These are phyloP conservation scores for Neoboletus brunneissimus DNA, from an alignment of 768 basidiomycete genomes.

Conservation along the genomic window DNA sequence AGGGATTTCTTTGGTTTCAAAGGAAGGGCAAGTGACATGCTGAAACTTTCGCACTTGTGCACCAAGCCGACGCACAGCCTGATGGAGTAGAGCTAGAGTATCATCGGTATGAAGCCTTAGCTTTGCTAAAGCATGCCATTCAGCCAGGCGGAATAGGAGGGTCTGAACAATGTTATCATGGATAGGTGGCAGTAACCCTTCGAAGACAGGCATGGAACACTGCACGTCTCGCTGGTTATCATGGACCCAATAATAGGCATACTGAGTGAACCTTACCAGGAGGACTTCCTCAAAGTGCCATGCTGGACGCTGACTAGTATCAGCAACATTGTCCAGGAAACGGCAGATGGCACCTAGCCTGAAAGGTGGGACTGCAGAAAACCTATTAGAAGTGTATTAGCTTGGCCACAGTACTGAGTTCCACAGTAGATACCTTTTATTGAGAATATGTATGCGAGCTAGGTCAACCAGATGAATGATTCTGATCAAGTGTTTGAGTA, in stretches of 20 bases:
- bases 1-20: not conserved
- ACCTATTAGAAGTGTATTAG: not conserved
- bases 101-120: not conserved
- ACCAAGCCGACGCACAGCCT: not conserved
- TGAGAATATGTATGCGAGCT: not conserved
- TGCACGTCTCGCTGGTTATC: conserved; percentile 2
- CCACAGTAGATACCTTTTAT: not conserved
- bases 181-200: conserved; percentile 33
- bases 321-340: conserved; percentile 36
- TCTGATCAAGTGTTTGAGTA: not conserved
- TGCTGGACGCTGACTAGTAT: conserved; percentile 34
- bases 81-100: not conserved
- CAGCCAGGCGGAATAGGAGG: conserved; percentile 19
- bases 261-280: conserved; percentile 2
- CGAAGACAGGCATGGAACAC: conserved; percentile 40
- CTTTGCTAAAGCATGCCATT: conserved; percentile 18
- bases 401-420: not conserved
- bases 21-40: not conserved
- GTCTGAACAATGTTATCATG: conserved; percentile 22
- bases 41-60: not conserved
- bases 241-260: not conserved
- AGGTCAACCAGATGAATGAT: not conserved
- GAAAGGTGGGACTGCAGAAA: not conserved
- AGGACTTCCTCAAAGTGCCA: conserved; percentile 12
- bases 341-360: conserved; percentile 30